These are phyloP conservation scores for Thielaviopsis ethacetica DNA, from an alignment of 2,329 filamentous ascomycete species.

Conservation along the genomic window DNA sequence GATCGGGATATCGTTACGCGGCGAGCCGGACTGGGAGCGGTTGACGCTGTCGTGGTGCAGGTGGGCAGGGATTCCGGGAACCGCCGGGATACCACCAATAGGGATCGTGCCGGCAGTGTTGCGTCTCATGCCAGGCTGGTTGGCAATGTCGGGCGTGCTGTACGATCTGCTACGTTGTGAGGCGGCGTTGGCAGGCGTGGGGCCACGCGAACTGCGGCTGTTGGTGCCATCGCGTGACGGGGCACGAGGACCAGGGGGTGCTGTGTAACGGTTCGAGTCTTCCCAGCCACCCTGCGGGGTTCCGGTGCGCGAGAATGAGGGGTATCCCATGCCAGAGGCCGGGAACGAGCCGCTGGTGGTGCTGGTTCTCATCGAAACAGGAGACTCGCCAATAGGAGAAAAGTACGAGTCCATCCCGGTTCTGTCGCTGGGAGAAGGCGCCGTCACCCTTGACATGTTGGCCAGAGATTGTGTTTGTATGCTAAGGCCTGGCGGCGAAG, in stretches of 20 bases:
- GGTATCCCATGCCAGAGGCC: slow-evolving; percentile 28
- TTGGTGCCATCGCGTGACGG: slow-evolving; percentile 53
- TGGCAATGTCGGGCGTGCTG: slow-evolving; percentile 78
- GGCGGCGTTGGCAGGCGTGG: slow-evolving; percentile 52
- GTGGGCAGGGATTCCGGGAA: slow-evolving; percentile 62
- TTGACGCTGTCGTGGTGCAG: slow-evolving; percentile 48
- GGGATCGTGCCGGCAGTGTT: slow-evolving; percentile 28
- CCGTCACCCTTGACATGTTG: slow-evolving; percentile 16
- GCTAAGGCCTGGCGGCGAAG: slow-evolving; percentile 43
- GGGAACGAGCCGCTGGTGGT: slow-evolving; percentile 58
- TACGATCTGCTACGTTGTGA: slow-evolving; percentile 75
- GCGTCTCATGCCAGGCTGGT: slow-evolving; percentile 47
- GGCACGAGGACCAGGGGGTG: slow-evolving; percentile 68
- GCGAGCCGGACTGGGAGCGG: slow-evolving; percentile 70
- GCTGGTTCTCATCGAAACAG: slow-evolving; percentile 59
- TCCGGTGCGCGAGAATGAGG: slow-evolving; percentile 54
- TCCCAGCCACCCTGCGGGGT: slow-evolving; percentile 54
- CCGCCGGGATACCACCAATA: slow-evolving; percentile 45
- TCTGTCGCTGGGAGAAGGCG: slow-evolving; percentile 40
- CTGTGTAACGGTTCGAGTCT: slow-evolving; percentile 69
- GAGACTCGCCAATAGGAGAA: slow-evolving; percentile 69
- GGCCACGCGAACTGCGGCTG: slow-evolving; percentile 38
- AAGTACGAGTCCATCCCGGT: slow-evolving; percentile 72
- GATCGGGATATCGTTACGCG: slow-evolving; percentile 49
- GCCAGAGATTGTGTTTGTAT: slow-evolving; percentile 40